These are phyloP conservation scores for Scedosporium apiospermum DNA, from an alignment of 2,329 filamentous ascomycete genomes.

Conservation along the genomic window DNA sequence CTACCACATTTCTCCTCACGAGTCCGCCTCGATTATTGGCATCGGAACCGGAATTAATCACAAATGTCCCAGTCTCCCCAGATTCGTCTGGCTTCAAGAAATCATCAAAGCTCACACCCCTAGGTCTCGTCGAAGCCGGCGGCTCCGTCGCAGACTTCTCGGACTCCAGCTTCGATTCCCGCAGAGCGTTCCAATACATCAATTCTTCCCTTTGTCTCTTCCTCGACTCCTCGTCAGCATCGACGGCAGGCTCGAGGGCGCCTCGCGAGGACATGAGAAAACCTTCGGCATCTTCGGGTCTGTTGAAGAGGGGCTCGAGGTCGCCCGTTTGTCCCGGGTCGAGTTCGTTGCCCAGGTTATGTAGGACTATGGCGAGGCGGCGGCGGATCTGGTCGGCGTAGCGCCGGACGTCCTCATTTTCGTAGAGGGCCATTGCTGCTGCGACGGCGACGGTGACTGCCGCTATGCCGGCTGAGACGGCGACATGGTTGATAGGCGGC, in stretches of 20 bases:
- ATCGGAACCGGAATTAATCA: slow-evolving; percentile 49
- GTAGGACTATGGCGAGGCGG: slow-evolving; percentile 49
- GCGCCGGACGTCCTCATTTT: slow-evolving; percentile 53
- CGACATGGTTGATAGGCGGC: slow-evolving; percentile 46
- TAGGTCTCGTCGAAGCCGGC: slow-evolving; percentile 8
- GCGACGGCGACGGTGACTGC: slow-evolving; percentile 48
- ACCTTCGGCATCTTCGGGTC: slow-evolving; percentile 56
- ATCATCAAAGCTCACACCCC: slow-evolving; percentile 46
- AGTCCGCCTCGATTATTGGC: slow-evolving; percentile 28
- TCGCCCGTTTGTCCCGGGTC: slow-evolving; percentile 27
- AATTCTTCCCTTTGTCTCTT: slow-evolving; percentile 54
- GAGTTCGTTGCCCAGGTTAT: slow-evolving; percentile 49
- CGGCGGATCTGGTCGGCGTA: slow-evolving; percentile 52
- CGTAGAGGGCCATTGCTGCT: slow-evolving; percentile 51
- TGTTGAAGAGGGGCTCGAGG: slow-evolving; percentile 49
- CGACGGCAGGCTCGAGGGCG: slow-evolving; percentile 37
- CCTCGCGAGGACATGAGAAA: slow-evolving; percentile 44
- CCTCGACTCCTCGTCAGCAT: slow-evolving; percentile 53
- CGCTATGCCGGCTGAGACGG: slow-evolving; percentile 47
- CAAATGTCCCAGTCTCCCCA: slow-evolving; percentile 45
- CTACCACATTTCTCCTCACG: neutral
- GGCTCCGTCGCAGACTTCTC: slow-evolving; percentile 7
- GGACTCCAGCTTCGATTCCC: slow-evolving; percentile 34
- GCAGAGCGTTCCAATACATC: slow-evolving; percentile 54
- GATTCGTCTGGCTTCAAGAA: slow-evolving; percentile 41